phyloP scores from a whole-genome alignment of 305 asterid genomes.

The Solanum hybrid region DNA sequence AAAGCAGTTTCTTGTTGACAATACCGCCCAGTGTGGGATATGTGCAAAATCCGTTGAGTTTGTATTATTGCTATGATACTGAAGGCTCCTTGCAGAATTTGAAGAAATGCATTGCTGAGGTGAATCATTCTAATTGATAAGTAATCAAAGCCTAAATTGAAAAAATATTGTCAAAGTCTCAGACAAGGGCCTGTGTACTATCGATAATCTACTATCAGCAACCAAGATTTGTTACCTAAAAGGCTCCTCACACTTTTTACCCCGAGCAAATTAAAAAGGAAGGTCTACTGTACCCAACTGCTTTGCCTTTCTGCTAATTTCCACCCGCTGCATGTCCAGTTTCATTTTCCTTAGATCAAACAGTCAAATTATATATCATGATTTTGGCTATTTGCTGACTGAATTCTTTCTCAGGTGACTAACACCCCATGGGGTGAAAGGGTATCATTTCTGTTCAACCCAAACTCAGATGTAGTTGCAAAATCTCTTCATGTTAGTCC shows the following conservation, averaged over 20 bases:
- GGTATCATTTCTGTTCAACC: conserved; percentile 63
- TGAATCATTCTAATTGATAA: conserved; percentile 9
- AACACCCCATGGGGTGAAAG: conserved; percentile 98
- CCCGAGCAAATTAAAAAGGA: not conserved
- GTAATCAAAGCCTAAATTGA: not conserved
- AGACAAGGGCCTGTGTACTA: not conserved
- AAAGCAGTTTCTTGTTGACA: conserved; percentile 11
- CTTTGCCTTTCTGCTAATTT: not conserved
- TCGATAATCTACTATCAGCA: not conserved
- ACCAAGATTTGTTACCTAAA: not conserved
- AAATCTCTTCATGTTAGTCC: conserved; percentile 98
- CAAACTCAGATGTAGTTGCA: conserved; percentile 70
- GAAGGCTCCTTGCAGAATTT: conserved; percentile 40
- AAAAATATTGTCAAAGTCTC: not conserved
- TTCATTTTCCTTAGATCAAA: not conserved
- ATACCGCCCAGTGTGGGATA: conserved; percentile 95
- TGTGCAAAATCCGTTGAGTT: conserved; percentile 75
- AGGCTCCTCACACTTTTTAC: not conserved
- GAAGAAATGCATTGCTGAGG: conserved; percentile 93
- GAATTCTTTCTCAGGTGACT: conserved; percentile 53
- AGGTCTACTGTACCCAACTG: not conserved
- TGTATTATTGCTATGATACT: conserved; percentile 78
- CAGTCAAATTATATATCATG: not conserved
- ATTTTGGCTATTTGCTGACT: conserved; percentile 1
- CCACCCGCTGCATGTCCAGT: not conserved